Base-by-base conservation (phyloP, 2,329 filamentous ascomycete species). In the Cytospora leucostoma region DNA sequence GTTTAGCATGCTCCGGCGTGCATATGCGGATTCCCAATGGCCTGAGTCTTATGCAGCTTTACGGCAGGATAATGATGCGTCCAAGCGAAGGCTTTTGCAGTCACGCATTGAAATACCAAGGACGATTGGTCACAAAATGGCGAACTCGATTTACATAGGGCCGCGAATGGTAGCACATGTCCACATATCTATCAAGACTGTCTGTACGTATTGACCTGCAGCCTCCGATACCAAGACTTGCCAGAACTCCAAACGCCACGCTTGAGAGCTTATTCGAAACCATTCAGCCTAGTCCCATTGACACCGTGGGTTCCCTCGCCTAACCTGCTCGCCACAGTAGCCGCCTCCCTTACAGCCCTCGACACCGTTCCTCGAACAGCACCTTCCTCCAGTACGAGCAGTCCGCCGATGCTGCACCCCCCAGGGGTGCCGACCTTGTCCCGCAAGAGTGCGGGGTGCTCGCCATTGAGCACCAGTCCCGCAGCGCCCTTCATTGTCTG, bases 351-450 rank as follows among this genome's bases (percentile, higher is more conserved):
- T 15, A 93, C 84, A 3, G 90, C 89, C 69, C 84, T 84, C 1
- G 88, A 82, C 19, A 93, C 81, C 0, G 83, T 84, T 5, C 88
- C 88, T 68, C 90, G 83, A 8, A 92, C 84, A 10, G 82, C 79
- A 11, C 88, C 88, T 70, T 94, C 90, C 74, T 94, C 91, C 7
- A 94, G 77, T 6, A 89, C 87, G 69, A 92, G 73, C 57, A 93
- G 74, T 0, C 90, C 91, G 2, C 86, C 87, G 66, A 93, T 92
- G 6, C 89, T 93, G 75, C 89, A 93, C 1, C 91, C 91, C 6
- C 89, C 90, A 0, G 90, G 89, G 1, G 89, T 92, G 68, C 80
- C 87, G n/a, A 92, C 88, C 76, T 90, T 91, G 69, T 94, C 90
- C 58, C 87, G 82, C 59, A 93, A 76, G 27, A 92, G 76, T 17